Base-by-base conservation (phyloP, 129 eudicot genomes). In the Cynara cardunculus region DNA sequence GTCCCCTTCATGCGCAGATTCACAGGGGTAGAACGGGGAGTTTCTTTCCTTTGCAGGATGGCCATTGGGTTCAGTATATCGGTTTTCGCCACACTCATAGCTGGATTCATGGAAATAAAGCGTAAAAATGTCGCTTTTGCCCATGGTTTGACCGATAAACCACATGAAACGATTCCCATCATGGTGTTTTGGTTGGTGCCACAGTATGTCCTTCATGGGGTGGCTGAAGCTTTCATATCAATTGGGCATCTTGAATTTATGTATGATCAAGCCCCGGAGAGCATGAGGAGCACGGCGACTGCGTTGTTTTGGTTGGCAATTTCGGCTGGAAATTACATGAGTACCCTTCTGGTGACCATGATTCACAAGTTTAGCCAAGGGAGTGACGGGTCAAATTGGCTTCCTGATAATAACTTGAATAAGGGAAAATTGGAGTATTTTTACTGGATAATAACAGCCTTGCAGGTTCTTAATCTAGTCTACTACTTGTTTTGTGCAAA, bases 231-330 rank as follows among this genome's bases (percentile, higher is more conserved):
- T 0, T 94, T 94, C 78, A 94, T 88, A 86, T 89, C 97, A 3
- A 87, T 94, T 1, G 99, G 99, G 34, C 93, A 91, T 72, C 83
- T 94, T 0, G 97, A 94, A 87, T 94, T 94, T 73, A 85, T 91
- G 85, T 94, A 94, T 49, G 99, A 94, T 66, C 99, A 94, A 73
- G 90, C 99, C 0, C 99, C 99, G 0, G 99, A 94, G 80, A 94
- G 99, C 78, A 94, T 92, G 99, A 86, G 94, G 78, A 94, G 97
- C 79, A 92, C 94, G 0, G 97, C 94, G 2, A 83, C 86, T 12
- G 99, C 97, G 3, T 72, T 94, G 80, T 94, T 90, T 82, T 92
- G 99, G 97, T 77, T 80, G 41, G 80, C 99, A 28, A 90, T 92
- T 49, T 86, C 99, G 11, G 88, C 90, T 0, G 97, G 97, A 78